phyloP scores from a whole-genome alignment of 192 early-diverging fungal species.

The Cetraspora pellucida region DNA sequence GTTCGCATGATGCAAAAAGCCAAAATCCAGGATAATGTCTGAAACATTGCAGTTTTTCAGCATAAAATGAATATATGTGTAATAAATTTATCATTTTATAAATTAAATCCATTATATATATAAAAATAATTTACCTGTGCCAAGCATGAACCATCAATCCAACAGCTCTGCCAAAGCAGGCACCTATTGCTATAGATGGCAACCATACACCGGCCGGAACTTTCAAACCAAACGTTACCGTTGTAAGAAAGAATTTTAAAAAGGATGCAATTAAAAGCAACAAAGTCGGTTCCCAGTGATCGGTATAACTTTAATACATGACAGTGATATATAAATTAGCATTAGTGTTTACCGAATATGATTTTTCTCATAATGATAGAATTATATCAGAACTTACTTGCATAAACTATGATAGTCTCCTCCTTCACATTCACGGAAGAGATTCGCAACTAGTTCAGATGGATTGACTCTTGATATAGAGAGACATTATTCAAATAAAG shows the following conservation, averaged over 20 bases:
- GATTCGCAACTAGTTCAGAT: slow-evolving; percentile 80
- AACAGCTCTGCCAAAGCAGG: slow-evolving; percentile 88
- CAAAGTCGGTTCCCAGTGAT: slow-evolving; percentile 47
- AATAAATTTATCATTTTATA: background rate
- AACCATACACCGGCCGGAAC: slow-evolving; percentile 85
- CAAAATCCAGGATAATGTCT: slow-evolving; percentile 60
- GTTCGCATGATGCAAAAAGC: slow-evolving; percentile 65
- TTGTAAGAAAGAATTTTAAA: slow-evolving; percentile 65
- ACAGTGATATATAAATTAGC: background rate
- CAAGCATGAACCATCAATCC: slow-evolving; percentile 82
- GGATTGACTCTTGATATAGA: slow-evolving; percentile 65
- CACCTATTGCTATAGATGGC: slow-evolving; percentile 88
- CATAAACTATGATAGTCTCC: slow-evolving; percentile 57
- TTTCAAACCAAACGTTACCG: slow-evolving; percentile 71
- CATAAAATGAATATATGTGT: background rate
- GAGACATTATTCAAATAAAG: background rate
- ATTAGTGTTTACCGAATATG: too few species aligned
- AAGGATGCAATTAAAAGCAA: slow-evolving; percentile 63
- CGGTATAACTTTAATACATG: slow-evolving; percentile 36
- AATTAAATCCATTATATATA: slow-evolving; percentile 15
- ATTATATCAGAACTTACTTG: slow-evolving; percentile 46
- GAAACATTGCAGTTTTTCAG: slow-evolving; percentile 35
- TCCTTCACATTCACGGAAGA: slow-evolving; percentile 87
- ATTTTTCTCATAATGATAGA: background rate
- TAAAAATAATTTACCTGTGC: slow-evolving; percentile 45